These are phyloP conservation scores for Lactarius hatsudake DNA, from an alignment of 768 basidiomycete species.

Conservation along the genomic window DNA sequence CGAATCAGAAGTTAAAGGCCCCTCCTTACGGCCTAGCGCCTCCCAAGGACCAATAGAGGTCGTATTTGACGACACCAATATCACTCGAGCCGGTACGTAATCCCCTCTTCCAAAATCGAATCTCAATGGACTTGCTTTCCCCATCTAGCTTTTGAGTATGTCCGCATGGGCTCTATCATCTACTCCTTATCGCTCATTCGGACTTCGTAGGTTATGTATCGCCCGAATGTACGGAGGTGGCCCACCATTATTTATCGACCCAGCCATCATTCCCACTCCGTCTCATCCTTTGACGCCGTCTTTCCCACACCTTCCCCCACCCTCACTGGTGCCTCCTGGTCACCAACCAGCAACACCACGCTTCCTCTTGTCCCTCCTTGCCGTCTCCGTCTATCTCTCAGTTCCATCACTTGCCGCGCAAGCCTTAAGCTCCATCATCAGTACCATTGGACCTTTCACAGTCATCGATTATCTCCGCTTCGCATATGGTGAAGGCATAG, in stretches of 20 bases:
- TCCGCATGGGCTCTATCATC: neutral
- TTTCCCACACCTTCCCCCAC: constrained; percentile 39
- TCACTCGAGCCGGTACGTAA: constrained; percentile 75
- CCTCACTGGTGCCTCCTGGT: constrained; percentile 41
- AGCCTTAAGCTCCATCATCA: constrained; percentile 67
- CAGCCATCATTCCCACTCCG: constrained; percentile 61
- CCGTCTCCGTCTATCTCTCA: constrained; percentile 83
- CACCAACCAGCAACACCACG: constrained; percentile 76
- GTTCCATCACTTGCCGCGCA: constrained; percentile 74
- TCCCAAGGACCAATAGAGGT: constrained; percentile 61
- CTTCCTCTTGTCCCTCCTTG: constrained; percentile 82
- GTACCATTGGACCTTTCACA: constrained; percentile 76
- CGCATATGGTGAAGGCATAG: constrained; percentile 69
- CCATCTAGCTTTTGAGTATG: constrained; percentile 68
- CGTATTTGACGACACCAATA: constrained; percentile 80
- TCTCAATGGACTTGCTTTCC: constrained; percentile 24
- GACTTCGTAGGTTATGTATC: constrained; percentile 65
- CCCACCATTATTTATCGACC: constrained; percentile 66
- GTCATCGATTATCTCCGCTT: constrained; percentile 76
- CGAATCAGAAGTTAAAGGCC: constrained; percentile 45
- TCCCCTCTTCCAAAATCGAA: constrained; percentile 3
- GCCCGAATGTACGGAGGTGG: constrained; percentile 86
- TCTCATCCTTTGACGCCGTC: constrained; percentile 68
- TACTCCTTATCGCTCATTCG: constrained; percentile 6
- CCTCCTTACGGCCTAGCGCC: constrained; percentile 22